phyloP scores from a whole-genome alignment of 495 filamentous ascomycete species.

The Aspergillus bridgeri region DNA sequence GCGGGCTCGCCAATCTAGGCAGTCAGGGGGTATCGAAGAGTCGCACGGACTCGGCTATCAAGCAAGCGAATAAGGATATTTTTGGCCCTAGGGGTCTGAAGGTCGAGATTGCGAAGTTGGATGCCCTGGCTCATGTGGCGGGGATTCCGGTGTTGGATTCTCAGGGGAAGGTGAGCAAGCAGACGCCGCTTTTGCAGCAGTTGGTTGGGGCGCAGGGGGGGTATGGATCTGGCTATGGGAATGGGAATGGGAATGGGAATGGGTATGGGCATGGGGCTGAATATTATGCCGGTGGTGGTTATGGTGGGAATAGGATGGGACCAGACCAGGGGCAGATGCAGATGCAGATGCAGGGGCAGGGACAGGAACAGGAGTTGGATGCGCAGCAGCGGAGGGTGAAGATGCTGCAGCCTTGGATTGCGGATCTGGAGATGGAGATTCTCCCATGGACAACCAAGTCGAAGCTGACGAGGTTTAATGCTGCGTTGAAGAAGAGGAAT shows the following conservation, averaged over 20 bases:
- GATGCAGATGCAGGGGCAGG: too few relatives aligned
- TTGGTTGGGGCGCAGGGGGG: too few relatives aligned
- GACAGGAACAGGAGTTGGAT: conserved; percentile 13
- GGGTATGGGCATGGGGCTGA: too few relatives aligned
- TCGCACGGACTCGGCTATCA: conserved; percentile 24
- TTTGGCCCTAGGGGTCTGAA: conserved; percentile 26
- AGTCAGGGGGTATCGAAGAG: conserved; percentile 26
- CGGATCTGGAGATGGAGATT: conserved; percentile 24
- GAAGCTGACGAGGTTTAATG: conserved; percentile 24
- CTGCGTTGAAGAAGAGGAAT: conserved; percentile 25
- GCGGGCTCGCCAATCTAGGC: conserved; percentile 23
- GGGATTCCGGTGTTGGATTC: conserved; percentile 26
- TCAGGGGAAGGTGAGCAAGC: conserved; percentile 20
- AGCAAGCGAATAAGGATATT: conserved; percentile 27
- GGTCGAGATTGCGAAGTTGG: conserved; percentile 22
- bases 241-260: too few relatives aligned
- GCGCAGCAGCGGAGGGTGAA: conserved; percentile 15
- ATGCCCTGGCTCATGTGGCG: conserved; percentile 26
- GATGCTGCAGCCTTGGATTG: conserved; percentile 26
- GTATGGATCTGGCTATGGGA: too few relatives aligned
- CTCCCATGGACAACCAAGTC: conserved; percentile 26
- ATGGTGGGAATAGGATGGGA: too few relatives aligned
- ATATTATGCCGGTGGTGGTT: too few relatives aligned
- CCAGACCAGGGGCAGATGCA: too few relatives aligned
- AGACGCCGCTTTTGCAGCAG: conserved; percentile 17